Evolutionary conservation across 768 basidiomycete species (phyloP), one percentile per base, ranked within the genome.

Genomic region (Cyclocybe aegerita): DNA sequence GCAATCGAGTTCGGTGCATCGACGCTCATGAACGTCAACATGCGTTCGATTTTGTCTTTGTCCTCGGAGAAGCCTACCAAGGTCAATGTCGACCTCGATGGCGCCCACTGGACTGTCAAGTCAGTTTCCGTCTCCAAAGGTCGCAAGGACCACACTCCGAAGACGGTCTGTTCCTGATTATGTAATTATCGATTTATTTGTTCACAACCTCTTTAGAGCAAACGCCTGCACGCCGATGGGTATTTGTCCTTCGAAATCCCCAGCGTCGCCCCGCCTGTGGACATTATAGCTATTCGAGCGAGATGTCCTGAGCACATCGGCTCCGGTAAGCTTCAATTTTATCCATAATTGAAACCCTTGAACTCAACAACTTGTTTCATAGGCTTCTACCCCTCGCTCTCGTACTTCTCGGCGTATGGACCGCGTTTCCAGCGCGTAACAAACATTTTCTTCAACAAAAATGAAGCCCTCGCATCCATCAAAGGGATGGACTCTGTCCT

Each of bases 1-100:
- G 70, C 66, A 1, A 48, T 74, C 9, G 70, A 73, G 44, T 68
- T 65, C 40, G 72, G 73, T 5, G 62, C 60, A 11, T 46, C 53
- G 17, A 51, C 46, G 10, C 36, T 65, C 31, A 53, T 55, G 53
- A 60, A 64, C 38, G 54, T 58, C 39, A 50, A 55, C 14, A 47
- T 60, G 29, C 50, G 49, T 30, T 56, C 59, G 14, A 61, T 62
- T 9, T 16, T 63, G 31, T 51, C 59, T 14, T 39, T 65, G 2
- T 55, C 56, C 2, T 48, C 50, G 11, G 57, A 59, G 35, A 54
- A 58, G 39, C 50, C 54, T 55, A 46, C 60, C 39, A 47, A 45
- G 14, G 58, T 64, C 14, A 48, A 57, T 14, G 45, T 61, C 34
- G 12, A 47, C 7, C 38, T 43, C 9, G 53, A 61, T 39, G 58